Base-by-base conservation (phyloP, 2,329 filamentous ascomycete genomes). In the Cladorrhinum sp. region DNA sequence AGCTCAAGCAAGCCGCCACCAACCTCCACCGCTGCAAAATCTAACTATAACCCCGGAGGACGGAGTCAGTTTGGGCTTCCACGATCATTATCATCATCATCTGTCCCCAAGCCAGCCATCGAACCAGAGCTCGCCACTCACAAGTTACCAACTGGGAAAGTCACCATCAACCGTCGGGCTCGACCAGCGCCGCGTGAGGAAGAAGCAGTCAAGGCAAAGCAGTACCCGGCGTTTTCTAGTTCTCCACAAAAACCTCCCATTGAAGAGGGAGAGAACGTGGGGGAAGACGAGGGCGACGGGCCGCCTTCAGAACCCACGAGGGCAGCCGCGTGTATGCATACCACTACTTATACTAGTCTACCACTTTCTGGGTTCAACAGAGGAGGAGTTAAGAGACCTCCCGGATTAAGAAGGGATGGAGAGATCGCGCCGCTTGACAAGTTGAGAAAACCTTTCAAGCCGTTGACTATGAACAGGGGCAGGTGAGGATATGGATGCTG, bases 201-300 rank as follows among this genome's bases (percentile, higher is more conserved):
- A 2, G 66, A 65, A 3, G 56, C 66, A 39, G 69, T 64, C 8
- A 71, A 73, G 2, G 73, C 71, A 58, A 80, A 79, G 55, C 73
- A 74, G 7, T 89, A 90, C 65, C 71, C 77, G 0, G 81, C 79
- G 63, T 85, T 86, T 68, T 86, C 83, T 0, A 86, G 84, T 72
- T 84, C 84, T 18, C 83, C 84, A 3, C 66, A 62, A 57, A 67
- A 60, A 54, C 60, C 58, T 52, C 48, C 65, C 53, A 2, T 57
- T 52, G 56, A 58, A 24, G 63, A 70, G 26, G 26, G 9, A n/a
- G 56, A 57, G 50, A 46, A 50, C 48, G 67, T 64, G 1, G 64
- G 71, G 18, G 69, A 70, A 30, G 66, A 72, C 3, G 70, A 73
- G 6, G 60, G 67, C 26, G 68, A 71, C 14, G 68, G 63, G 61